phyloP scores from a whole-genome alignment of 257 asterid species.

The Primulina huaijiensis region DNA sequence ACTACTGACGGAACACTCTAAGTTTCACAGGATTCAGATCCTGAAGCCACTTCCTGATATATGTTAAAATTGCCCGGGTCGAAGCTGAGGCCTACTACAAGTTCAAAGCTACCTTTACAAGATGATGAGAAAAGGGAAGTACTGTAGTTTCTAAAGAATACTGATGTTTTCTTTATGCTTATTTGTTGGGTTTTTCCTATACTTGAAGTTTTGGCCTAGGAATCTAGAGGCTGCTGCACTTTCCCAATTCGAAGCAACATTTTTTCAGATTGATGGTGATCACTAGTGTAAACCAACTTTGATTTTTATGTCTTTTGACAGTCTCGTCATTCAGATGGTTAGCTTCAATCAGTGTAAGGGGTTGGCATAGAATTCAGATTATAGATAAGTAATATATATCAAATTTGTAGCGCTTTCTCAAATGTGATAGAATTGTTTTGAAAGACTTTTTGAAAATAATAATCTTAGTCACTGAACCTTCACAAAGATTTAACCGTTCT shows the following conservation, averaged over 20 bases:
- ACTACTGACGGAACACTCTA: neutral
- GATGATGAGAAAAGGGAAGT: neutral
- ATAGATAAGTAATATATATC: neutral
- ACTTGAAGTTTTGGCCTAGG: neutral
- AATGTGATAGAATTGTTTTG: neutral
- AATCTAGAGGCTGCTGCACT: neutral
- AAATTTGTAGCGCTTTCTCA: neutral
- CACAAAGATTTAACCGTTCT: neutral
- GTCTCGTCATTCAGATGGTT: neutral
- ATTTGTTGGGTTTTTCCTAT: neutral
- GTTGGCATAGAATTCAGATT: neutral
- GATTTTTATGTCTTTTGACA: neutral
- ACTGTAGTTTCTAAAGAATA: neutral
- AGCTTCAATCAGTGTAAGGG: neutral
- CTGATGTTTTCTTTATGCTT: neutral
- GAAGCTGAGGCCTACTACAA: neutral
- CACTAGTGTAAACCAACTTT: neutral
- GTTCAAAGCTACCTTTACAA: neutral
- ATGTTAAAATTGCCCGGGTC: neutral
- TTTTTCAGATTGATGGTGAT: neutral
- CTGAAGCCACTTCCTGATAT: neutral
- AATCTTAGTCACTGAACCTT: neutral
- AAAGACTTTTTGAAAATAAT: neutral
- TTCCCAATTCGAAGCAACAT: constrained; percentile 7
- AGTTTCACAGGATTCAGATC: neutral